Base-by-base conservation (phyloP, 1,139 yeast species). In the Blastobotrys ciferrii region DNA sequence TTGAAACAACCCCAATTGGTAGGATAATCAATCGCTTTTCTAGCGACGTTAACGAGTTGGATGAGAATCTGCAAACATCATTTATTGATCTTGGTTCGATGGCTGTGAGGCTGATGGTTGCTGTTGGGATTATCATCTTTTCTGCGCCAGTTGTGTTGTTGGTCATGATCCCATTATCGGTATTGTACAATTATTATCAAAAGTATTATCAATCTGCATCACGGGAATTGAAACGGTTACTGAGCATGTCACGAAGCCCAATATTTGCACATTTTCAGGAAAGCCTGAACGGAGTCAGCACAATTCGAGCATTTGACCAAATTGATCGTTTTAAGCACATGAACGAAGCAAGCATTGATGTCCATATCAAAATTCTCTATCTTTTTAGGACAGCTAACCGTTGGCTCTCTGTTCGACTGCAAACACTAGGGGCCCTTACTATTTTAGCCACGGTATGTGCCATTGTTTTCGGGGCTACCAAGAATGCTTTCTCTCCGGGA, bases 181-280 rank as follows among this genome's bases (percentile, higher is more conserved):
- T 73, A 56, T 69, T 91, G 49, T 92, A 92, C 69, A 69, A 81
- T 49, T 84, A 82, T 64, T 91, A 87, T 65, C 98, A 94, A 70
- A 86, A 84, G 60, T 92, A 85, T 69, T 94, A 92, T 63, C 71
- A 91, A 72, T 79, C 84, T 54, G 87, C 98, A 0, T 88, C 97
- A 1, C 80, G 99, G 69, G 98, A 92, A 67, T 57, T 62, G 35
- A 89, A 96, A 74, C 84, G 99, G 67, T 76, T 92, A 61, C 98
- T 92, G 63, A 87, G 96, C 13, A 87, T 89, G 33, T 87, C 98
- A 0, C 80, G 88, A 68, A 87, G 96, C 7, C 98, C 98, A 28
- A 85, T 92, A 42, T 92, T 81, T 70, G 96, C 98, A 3, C 96
- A 94, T 66, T 92, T 92, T 80, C 98, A 92, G 69, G 98, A 92